These are phyloP conservation scores for Thermothelomyces thermophilus DNA, from an alignment of 2,329 filamentous ascomycete species.

Conservation along the genomic window DNA sequence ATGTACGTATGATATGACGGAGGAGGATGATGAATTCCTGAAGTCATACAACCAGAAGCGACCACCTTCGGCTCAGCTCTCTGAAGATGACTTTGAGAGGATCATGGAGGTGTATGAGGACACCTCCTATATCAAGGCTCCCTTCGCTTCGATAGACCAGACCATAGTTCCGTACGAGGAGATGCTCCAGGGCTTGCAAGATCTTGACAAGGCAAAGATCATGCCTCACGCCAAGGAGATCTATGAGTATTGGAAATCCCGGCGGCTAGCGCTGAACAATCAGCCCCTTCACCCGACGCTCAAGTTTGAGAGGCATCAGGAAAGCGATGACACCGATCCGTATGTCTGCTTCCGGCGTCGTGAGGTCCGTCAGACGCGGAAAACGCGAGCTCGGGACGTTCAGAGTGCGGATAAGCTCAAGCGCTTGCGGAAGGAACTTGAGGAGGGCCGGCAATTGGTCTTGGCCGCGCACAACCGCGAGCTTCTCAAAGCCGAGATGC, in stretches of 20 bases:
- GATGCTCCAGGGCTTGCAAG: constrained; percentile 61
- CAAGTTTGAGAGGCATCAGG: constrained; percentile 91
- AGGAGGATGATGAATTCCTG: constrained; percentile 81
- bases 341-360: constrained; percentile 97
- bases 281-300: constrained; percentile 68
- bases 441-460: constrained; percentile 78
- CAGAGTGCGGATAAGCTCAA: constrained; percentile 93
- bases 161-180: constrained; percentile 71
- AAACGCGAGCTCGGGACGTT: constrained; percentile 87
- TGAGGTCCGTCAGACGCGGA: constrained; percentile 88
- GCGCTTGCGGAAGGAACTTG: constrained; percentile 81
- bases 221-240: constrained; percentile 64
- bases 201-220: constrained; percentile 43
- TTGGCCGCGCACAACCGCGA: constrained; percentile 74
- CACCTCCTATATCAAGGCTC: constrained; percentile 73
- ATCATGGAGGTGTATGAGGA: constrained; percentile 95
- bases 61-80: constrained; percentile 57
- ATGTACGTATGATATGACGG: constrained; percentile 88
- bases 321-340: constrained; percentile 91
- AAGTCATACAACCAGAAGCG: constrained; percentile 76
- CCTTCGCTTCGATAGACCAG: constrained; percentile 85
- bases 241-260: constrained; percentile 83
- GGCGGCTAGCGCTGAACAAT: constrained; percentile 61
- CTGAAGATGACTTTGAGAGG: constrained; percentile 87
- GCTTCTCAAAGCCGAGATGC: constrained; percentile 66